A percentile compares a stretch with the other conserved stretches of the same genome.
These are phyloP conservation scores for Vigna trinervia DNA, from an alignment of 306 rosid genomes.

Conservation along the genomic window DNA sequence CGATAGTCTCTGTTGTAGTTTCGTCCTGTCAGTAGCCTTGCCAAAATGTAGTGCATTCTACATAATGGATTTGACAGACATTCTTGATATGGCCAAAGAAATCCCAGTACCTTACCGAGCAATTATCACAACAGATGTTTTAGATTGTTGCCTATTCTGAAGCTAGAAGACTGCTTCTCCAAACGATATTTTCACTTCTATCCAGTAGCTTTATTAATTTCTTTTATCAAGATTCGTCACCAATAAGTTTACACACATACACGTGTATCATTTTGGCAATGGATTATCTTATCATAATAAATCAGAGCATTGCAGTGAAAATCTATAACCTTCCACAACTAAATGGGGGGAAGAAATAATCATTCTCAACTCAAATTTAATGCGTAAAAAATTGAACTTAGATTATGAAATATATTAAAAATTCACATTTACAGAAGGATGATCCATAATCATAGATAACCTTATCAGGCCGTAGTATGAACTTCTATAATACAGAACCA, in stretches of 20 bases:
- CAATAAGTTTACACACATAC: background rate
- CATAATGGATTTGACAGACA: background rate
- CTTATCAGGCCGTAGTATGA: conserved; percentile 18
- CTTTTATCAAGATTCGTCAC: conserved; percentile 9
- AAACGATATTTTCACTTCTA: background rate
- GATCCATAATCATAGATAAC: conserved; percentile 44
- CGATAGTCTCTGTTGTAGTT: conserved; percentile 50
- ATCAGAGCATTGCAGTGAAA: background rate
- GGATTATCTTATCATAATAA: background rate
- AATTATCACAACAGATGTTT: conserved; percentile 1
- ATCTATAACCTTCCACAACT: conserved; percentile 19
- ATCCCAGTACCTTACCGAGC: background rate
- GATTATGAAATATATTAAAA: conserved; percentile 28
- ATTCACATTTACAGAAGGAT: conserved; percentile 50
- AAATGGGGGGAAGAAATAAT: conserved; percentile 1
- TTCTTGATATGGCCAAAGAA: background rate
- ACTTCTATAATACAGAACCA: conserved; percentile 42
- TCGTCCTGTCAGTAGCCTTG: conserved; percentile 38
- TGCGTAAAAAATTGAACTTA: conserved; percentile 12
- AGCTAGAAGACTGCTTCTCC: background rate
- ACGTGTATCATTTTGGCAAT: background rate
- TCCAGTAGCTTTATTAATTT: background rate
- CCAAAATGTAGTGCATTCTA: background rate
- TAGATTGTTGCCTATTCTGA: background rate
- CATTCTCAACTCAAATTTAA: conserved; percentile 11